Percentiles rank a stretch among this genome's conserved stretches.
Conservation (phyloP, 2,329 filamentous ascomycete species). For the Pseudogymnoascus sp. region DNA sequence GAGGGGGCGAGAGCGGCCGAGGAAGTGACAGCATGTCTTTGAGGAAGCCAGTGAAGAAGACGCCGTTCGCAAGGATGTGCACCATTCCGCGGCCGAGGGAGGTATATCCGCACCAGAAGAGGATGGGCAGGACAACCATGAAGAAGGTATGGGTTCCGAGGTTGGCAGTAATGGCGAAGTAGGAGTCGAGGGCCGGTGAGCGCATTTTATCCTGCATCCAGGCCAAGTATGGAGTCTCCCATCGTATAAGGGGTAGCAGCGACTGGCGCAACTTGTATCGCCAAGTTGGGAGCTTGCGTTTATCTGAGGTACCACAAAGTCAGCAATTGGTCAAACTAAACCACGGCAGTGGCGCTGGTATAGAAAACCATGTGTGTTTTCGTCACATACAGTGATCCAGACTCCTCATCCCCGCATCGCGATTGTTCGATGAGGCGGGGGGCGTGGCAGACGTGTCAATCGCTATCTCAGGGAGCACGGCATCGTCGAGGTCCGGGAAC, state of each 20-base stretch:
- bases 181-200: conserved; percentile 80
- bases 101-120: conserved; percentile 93
- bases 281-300: conserved; percentile 76
- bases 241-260: conserved; percentile 78
- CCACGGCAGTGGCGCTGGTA: conserved; percentile 9
- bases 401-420: conserved; percentile 71
- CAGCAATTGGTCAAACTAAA: background rate
- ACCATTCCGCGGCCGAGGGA: conserved; percentile 63
- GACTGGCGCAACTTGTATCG: conserved; percentile 75
- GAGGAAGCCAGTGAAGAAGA: conserved; percentile 84
- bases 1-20: conserved; percentile 80
- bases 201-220: conserved; percentile 73
- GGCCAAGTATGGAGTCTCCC: conserved; percentile 92
- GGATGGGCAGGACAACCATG: conserved; percentile 87
- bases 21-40: conserved; percentile 93
- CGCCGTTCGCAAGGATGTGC: conserved; percentile 68
- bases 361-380: background rate
- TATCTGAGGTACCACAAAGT: conserved; percentile 47
- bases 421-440: conserved; percentile 14
- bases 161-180: conserved; percentile 95
- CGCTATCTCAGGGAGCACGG: conserved; percentile 19
- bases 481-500: conserved; percentile 23
- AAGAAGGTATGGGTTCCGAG: conserved; percentile 97
- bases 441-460: background rate
- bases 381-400: conserved; percentile 62